Conservation (phyloP, 2,329 filamentous ascomycete genomes). For the Sporothrix globosa region DNA sequence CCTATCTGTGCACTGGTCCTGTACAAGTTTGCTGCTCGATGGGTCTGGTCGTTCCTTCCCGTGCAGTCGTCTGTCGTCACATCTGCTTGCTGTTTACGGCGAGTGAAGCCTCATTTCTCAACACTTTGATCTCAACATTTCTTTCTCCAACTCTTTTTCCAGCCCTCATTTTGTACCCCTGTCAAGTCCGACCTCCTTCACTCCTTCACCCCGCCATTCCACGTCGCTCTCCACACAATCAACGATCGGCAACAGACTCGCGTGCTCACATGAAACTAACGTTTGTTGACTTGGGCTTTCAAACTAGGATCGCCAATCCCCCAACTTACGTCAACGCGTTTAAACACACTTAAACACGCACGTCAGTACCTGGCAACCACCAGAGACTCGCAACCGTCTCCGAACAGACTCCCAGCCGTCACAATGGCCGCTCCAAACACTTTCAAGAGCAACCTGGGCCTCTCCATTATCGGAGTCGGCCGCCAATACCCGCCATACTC, state of each 20-base stretch:
- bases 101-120: not conserved
- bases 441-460: slow-evolving; percentile 55
- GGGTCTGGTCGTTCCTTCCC: not conserved
- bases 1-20: not conserved
- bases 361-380: not conserved
- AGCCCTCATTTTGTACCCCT: not conserved
- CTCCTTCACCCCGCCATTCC: not conserved
- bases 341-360: not conserved
- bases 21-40: not conserved
- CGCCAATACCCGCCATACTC: slow-evolving; percentile 62
- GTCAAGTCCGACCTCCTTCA: not conserved
- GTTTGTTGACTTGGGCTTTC: slow-evolving; percentile 18
- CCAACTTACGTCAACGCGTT: not conserved
- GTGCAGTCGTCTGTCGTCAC: not conserved
- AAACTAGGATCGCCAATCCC: slow-evolving; percentile 14
- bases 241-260: not conserved
- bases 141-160: not conserved
- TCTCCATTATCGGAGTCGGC: slow-evolving; percentile 63
- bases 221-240: not conserved
- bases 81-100: not conserved
- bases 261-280: not conserved
- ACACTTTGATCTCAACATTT: slow-evolving; percentile 10
- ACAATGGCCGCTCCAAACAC: slow-evolving; percentile 49
- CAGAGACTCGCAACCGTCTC: too few species aligned
- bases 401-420: not conserved